phyloP scores from a whole-genome alignment of 176 grass and related monocot genomes.

The Neostapfia colusana region DNA sequence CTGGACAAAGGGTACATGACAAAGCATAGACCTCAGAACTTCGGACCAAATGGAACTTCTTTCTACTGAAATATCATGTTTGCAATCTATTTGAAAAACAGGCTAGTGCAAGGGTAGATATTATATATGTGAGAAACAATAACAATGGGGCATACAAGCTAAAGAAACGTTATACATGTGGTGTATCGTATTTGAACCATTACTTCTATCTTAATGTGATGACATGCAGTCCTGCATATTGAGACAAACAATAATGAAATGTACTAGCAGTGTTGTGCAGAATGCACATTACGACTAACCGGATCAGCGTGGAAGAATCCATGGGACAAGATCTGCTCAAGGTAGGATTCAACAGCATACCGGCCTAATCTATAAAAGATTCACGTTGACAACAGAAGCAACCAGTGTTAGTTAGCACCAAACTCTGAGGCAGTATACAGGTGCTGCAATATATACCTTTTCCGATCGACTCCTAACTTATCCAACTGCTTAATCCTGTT shows the following conservation, averaged over 20 bases:
- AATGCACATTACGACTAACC: conserved; percentile 50
- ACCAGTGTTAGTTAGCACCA: conserved; percentile 36
- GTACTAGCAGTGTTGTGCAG: conserved; percentile 12
- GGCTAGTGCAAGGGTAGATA: conserved; percentile 7
- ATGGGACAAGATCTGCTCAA: conserved; percentile 96
- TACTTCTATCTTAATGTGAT: not conserved
- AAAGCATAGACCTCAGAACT: no score
- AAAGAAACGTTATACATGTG: not conserved
- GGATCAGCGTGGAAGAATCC: conserved; percentile 99
- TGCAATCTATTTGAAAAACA: conserved; percentile 20
- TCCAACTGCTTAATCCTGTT: conserved; percentile 99
- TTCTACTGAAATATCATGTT: conserved; percentile 11
- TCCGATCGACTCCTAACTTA: conserved; percentile 91
- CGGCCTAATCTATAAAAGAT: conserved; percentile 73
- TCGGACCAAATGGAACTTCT: not conserved
- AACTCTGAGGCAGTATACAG: conserved; percentile 6
- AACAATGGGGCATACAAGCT: not conserved
- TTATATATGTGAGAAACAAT: not conserved
- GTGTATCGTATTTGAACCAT: not conserved
- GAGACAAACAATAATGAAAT: not conserved
- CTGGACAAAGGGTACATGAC: no score
- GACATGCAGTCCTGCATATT: not conserved
- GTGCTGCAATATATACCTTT: conserved; percentile 54
- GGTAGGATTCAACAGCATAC: conserved; percentile 95
- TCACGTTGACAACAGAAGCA: conserved; percentile 22